Conservation (phyloP, 2,329 filamentous ascomycete genomes). For the Diplodia corticola region DNA sequence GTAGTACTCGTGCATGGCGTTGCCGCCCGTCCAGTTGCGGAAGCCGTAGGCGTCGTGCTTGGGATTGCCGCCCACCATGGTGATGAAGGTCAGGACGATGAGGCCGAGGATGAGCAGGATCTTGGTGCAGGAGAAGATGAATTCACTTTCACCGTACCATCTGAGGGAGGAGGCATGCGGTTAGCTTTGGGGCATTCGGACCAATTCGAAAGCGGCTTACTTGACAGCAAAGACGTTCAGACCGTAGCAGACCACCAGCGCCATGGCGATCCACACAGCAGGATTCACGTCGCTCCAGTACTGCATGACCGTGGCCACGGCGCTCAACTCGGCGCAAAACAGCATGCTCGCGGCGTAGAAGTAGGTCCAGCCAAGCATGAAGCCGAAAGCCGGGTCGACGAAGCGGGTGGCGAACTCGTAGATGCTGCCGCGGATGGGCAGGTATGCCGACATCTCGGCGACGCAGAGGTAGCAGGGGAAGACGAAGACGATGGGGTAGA, state of each 20-base stretch:
- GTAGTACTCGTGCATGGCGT: constrained; percentile 61
- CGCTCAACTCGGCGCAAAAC: constrained; percentile 45
- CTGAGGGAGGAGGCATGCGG: constrained; percentile 62
- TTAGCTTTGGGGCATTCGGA: constrained; percentile 53
- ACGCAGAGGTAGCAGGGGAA: constrained; percentile 26
- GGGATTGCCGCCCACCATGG: constrained; percentile 49
- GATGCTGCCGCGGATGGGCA: constrained; percentile 71
- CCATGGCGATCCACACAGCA: constrained; percentile 21
- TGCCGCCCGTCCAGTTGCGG: constrained; percentile 45
- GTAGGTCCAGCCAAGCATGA: constrained; percentile 20
- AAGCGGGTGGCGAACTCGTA: constrained; percentile 73
- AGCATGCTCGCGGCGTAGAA: constrained; percentile 15
- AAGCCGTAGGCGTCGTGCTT: constrained; percentile 46
- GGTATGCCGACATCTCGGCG: constrained; percentile 31
- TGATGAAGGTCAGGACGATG: constrained; percentile 50
- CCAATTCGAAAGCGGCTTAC: neutral
- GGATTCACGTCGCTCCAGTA: constrained; percentile 40
- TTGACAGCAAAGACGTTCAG: constrained; percentile 22
- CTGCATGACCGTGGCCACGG: constrained; percentile 38
- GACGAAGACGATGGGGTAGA: constrained; percentile 30
- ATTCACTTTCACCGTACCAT: constrained; percentile 51
- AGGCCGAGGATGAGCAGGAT: constrained; percentile 49
- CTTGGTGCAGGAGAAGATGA: constrained; percentile 50
- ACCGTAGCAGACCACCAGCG: constrained; percentile 4
- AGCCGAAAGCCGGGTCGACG: constrained; percentile 14